Evolutionary conservation across 225 moss, liverwort and hornwort genomes (phyloP).

Genomic region (Anthoceros angustus): DNA sequence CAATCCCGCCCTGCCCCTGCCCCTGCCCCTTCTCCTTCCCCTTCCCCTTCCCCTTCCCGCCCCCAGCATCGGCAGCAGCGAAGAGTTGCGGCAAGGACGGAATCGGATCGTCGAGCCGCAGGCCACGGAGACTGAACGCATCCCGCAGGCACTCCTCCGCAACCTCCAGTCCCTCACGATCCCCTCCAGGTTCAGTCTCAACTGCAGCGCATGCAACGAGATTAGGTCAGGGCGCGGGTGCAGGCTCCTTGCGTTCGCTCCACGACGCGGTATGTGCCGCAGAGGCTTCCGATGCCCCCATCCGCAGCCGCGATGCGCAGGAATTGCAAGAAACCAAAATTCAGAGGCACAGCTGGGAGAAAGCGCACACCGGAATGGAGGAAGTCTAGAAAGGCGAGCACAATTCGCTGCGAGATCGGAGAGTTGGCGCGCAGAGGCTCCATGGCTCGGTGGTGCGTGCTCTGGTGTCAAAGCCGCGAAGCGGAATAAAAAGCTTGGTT

Average conservation of each 20-base stretch:
- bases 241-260: not conserved
- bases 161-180: not conserved
- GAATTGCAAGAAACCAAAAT: not conserved
- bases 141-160: not conserved
- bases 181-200: not conserved
- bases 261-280: not conserved
- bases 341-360: not conserved
- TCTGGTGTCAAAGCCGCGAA: not conserved
- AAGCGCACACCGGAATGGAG: not conserved
- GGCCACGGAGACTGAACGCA: not conserved
- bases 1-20: not conserved
- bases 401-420: not conserved
- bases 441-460: not conserved
- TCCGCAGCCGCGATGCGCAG: too few species aligned
- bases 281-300: too few species aligned
- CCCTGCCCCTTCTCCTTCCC: not conserved
- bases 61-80: not conserved
- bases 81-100: not conserved
- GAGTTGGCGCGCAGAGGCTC: not conserved
- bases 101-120: not conserved
- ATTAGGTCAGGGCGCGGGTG: not conserved
- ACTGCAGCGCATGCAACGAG: not conserved
- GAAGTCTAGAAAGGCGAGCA: not conserved
- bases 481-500: not conserved
- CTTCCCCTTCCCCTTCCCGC: not conserved